Percentiles rank a stretch among this genome's conserved stretches.
These are phyloP conservation scores for Coemansia furcata DNA, from an alignment of 192 early-diverging fungal species.

Conservation along the genomic window DNA sequence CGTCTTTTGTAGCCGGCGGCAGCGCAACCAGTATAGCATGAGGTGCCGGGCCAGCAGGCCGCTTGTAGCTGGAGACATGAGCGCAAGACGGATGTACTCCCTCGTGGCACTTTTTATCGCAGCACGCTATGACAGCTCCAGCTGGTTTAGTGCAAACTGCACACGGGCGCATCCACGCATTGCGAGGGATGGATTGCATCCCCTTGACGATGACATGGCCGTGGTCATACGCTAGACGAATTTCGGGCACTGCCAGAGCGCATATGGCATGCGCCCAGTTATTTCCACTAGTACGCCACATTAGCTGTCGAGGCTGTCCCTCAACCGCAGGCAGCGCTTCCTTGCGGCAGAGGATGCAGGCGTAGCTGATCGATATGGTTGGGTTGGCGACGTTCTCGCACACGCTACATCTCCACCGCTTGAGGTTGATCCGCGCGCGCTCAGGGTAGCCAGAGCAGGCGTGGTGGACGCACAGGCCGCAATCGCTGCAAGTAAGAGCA, in stretches of 20 bases:
- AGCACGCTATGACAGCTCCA: slow-evolving; percentile 27
- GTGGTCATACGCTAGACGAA: slow-evolving; percentile 39
- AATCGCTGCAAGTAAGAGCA: slow-evolving; percentile 38
- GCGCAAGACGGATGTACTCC: slow-evolving; percentile 33
- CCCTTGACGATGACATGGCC: slow-evolving; percentile 31
- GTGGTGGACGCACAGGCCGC: slow-evolving; percentile 49
- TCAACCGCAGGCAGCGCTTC: slow-evolving; percentile 3
- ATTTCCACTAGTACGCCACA: slow-evolving; percentile 70
- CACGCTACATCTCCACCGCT: slow-evolving; percentile 57
- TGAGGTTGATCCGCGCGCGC: slow-evolving; percentile 18
- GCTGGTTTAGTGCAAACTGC: slow-evolving; percentile 12
- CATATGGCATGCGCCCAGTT: slow-evolving; percentile 78
- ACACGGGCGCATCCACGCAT: slow-evolving; percentile 36
- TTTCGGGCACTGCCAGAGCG: slow-evolving; percentile 58
- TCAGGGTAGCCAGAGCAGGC: slow-evolving; percentile 42
- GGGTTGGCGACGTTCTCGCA: slow-evolving; percentile 65
- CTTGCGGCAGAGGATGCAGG: slow-evolving; percentile 63
- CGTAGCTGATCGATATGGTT: slow-evolving; percentile 59
- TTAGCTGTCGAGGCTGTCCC: slow-evolving; percentile 33
- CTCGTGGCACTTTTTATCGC: slow-evolving; percentile 11
- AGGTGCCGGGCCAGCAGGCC: background rate
- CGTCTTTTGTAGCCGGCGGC: background rate
- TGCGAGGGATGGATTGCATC: slow-evolving; percentile 19
- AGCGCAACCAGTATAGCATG: background rate
- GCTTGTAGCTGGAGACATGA: background rate